Percentiles rank a stretch among this genome's conserved stretches.
Evolutionary conservation across 129 eudicot species (phyloP).

Genomic region (Cynara cardunculus): DNA sequence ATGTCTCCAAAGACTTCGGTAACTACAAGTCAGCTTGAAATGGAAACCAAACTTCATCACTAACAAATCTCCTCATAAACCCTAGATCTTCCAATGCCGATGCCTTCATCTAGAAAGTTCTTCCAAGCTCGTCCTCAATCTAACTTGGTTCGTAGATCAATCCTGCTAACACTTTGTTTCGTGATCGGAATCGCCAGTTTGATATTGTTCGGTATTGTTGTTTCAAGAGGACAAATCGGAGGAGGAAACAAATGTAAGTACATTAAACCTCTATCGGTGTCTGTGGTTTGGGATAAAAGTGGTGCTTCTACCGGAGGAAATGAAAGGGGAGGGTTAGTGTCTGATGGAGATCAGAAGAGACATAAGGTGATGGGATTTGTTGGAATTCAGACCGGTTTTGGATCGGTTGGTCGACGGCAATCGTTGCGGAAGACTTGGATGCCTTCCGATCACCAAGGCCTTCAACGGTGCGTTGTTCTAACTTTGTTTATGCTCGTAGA

Average conservation of each 20-base stretch:
- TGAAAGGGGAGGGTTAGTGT: constrained; percentile 7
- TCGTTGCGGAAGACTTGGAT: constrained; percentile 85
- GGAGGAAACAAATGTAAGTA: constrained; percentile 31
- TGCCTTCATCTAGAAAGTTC: constrained; percentile 56
- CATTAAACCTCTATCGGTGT: constrained; percentile 57
- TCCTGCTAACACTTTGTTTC: constrained; percentile 33
- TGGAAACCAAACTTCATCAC: constrained; percentile 1
- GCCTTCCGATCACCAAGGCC: constrained; percentile 84
- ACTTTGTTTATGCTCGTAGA: neutral
- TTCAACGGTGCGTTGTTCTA: constrained; percentile 42
- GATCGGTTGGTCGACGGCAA: constrained; percentile 62
- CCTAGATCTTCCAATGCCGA: constrained; percentile 40
- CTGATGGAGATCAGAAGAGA: constrained; percentile 48
- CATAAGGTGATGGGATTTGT: constrained; percentile 88
- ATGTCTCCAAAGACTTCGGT: constrained; percentile 16
- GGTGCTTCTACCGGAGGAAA: constrained; percentile 5
- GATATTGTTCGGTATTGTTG: constrained; percentile 20
- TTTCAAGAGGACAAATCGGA: constrained; percentile 30
- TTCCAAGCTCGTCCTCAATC: constrained; percentile 56
- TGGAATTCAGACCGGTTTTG: constrained; percentile 90
- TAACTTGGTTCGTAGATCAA: constrained; percentile 40
- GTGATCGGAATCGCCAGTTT: constrained; percentile 47
- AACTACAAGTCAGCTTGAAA: constrained; percentile 18
- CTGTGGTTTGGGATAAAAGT: constrained; percentile 70
- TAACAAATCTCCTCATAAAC: constrained; percentile 21